Conservation (phyloP, 176 grass and related monocot genomes). For the Lolium multiflorum region DNA sequence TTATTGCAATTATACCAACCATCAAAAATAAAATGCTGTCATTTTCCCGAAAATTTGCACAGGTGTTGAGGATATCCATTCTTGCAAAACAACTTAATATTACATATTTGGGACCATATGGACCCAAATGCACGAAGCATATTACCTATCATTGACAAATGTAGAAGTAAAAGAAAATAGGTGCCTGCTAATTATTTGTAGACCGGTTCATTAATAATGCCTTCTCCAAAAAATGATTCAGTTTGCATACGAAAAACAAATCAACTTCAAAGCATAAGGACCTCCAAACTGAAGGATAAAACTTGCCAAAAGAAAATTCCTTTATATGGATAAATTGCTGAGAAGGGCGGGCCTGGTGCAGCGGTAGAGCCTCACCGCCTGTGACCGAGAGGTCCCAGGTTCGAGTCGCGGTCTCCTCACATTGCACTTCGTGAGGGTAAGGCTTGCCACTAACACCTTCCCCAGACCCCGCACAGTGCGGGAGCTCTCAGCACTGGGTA, state of each 20-base stretch:
- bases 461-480: too few relatives aligned
- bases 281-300: conserved; percentile 6
- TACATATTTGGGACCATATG: not conserved
- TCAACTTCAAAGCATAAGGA: not conserved
- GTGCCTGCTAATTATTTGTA: not conserved
- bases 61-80: not conserved
- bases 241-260: not conserved
- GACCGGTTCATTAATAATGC: not conserved
- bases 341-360: too few relatives aligned
- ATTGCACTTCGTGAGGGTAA: too few relatives aligned
- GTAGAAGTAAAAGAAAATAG: not conserved
- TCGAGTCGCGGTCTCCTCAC: too few relatives aligned
- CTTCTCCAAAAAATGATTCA: not conserved
- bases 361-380: too few relatives aligned
- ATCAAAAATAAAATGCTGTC: not conserved
- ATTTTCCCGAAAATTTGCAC: not conserved
- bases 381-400: too few relatives aligned
- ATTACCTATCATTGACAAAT: not conserved
- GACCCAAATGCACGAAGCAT: not conserved
- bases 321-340: not conserved
- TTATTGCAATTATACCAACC: not conserved
- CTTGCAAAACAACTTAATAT: not conserved
- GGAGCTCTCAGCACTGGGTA: too few relatives aligned
- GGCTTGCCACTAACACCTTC: too few relatives aligned
- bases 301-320: not conserved